Base-by-base conservation (phyloP, 352 stramenopile genomes). In the Pythium insidiosum region DNA sequence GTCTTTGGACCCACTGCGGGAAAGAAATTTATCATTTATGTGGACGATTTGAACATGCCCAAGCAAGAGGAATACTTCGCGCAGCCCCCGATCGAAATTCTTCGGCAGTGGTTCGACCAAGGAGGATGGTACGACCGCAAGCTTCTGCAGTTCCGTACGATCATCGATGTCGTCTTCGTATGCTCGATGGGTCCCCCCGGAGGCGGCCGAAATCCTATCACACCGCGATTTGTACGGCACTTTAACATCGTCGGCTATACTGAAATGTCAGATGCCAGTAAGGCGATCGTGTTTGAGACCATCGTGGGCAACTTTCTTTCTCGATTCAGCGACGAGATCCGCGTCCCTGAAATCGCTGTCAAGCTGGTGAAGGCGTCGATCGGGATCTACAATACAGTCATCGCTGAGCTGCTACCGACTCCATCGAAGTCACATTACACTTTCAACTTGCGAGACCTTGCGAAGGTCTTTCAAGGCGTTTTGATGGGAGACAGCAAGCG, bases 21-120 rank as follows among this genome's bases (percentile, higher is more conserved):
- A 6, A 97, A 97, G 61, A 79, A 79, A 33, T 95, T 90, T 29
- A 84, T 97, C 42, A 75, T 97, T 23, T 95, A 97, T 51, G 76
- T 97, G 12, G 93, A 98, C 58, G 93, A 97, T 49, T 56, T 98
- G 6, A 97, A 97, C 58, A 98, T 98, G 93, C 92, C 92, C 1
- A 95, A 96, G 51, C 79, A 88, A 26, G 91, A 97, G 47, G 81
- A 94, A 42, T 97, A 94, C 46, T 95, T 95, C 38, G 93, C 93
- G 1, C 92, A 98, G 64, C 93, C 93, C 7, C 88, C 93, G 6
- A 95, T 98, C 38, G 93, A 98, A 56, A 90, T 98, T 19, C 41
- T 98, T 29, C 71, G 92, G 0, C 92, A 98, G 61, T 97, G 84
- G 84, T 96, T 97, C 40, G 86, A 97, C 55, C 89, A 97, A 56